These are phyloP conservation scores for Miscanthus lutarioriparius DNA, from an alignment of 176 grass and related monocot genomes.

Conservation along the genomic window DNA sequence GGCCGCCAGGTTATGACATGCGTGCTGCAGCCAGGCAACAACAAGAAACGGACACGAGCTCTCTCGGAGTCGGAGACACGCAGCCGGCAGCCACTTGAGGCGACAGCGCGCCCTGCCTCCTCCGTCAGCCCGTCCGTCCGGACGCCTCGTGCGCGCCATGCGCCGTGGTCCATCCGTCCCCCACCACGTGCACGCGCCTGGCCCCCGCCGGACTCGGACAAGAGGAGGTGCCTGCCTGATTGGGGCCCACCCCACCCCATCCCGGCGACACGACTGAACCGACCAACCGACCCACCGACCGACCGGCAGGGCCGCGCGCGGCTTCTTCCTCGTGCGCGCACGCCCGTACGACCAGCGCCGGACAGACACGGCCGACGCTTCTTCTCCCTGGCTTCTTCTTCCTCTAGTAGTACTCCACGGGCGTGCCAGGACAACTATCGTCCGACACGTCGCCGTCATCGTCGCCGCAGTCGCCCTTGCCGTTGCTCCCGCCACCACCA, in stretches of 20 bases:
- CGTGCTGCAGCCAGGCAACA: background rate
- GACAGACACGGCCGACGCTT: background rate
- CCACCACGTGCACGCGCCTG: slow-evolving; percentile 31
- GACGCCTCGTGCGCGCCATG: slow-evolving; percentile 36
- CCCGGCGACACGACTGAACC: background rate
- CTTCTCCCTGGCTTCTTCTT: background rate
- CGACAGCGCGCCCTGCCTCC: slow-evolving; percentile 21
- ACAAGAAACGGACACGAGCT: too few relatives aligned
- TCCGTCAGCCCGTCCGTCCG: background rate
- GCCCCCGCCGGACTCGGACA: background rate
- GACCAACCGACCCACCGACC: too few relatives aligned
- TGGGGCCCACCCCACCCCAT: background rate
- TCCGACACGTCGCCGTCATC: slow-evolving; percentile 31
- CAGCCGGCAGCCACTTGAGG: slow-evolving; percentile 29
- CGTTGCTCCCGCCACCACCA: background rate
- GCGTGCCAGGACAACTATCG: slow-evolving; percentile 67
- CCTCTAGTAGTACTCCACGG: slow-evolving; percentile 72
- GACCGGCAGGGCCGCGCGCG: background rate
- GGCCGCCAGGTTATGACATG: background rate
- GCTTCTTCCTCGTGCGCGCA: background rate
- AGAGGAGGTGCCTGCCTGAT: background rate
- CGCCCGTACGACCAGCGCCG: too few relatives aligned
- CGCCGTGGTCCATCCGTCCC: background rate
- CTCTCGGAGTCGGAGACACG: background rate
- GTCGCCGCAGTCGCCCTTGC: too few relatives aligned